Percentiles rank a stretch among this genome's conserved stretches.
phyloP scores from a whole-genome alignment of 768 basidiomycete genomes.

The Lentinula sp. region DNA sequence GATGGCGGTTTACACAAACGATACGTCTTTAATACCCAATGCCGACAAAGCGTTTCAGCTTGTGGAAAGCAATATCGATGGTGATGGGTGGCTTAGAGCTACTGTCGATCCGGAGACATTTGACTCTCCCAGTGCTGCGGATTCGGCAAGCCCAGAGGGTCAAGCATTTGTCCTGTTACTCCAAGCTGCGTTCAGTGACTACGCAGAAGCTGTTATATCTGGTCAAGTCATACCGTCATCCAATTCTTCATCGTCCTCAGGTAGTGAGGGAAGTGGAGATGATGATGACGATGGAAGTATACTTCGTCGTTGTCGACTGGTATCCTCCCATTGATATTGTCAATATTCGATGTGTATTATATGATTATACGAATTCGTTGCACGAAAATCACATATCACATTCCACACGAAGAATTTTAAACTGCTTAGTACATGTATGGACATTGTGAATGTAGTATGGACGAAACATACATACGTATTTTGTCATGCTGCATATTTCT shows the following conservation, averaged over 20 bases:
- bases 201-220: conserved; percentile 2
- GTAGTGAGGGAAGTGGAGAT: background rate
- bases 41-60: conserved; percentile 35
- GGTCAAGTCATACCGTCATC: background rate
- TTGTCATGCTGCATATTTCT: no score
- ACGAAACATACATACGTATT: no score
- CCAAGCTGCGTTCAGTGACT: conserved; percentile 33
- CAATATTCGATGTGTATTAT: background rate
- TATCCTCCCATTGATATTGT: background rate
- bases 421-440: no score
- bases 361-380: background rate
- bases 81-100: conserved; percentile 36
- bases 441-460: no score
- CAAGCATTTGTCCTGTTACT: conserved; percentile 56
- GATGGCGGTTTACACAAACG: conserved; percentile 36
- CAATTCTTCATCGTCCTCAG: background rate
- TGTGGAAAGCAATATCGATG: conserved; percentile 30
- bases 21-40: conserved; percentile 26
- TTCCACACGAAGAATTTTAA: no score
- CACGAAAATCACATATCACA: no score
- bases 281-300: background rate
- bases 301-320: background rate
- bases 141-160: conserved; percentile 46
- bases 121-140: conserved; percentile 25
- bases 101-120: conserved; percentile 49